These are phyloP conservation scores for Boletus vermiculosoides DNA, from an alignment of 768 basidiomycete genomes.

Conservation along the genomic window DNA sequence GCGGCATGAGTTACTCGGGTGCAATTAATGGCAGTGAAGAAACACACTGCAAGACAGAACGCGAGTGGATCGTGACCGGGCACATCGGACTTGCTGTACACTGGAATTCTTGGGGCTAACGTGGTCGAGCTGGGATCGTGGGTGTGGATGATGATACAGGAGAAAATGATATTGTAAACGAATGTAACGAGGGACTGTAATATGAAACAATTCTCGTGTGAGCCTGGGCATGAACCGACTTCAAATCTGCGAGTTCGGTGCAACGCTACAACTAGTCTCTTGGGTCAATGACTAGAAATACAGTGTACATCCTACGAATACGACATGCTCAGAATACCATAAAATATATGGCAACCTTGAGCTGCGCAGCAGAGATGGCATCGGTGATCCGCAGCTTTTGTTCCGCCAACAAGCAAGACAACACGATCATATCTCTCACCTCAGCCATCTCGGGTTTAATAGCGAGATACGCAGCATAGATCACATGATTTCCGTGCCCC, in stretches of 20 bases:
- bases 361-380: not conserved
- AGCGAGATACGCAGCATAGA: constrained; percentile 4
- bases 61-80: too few relatives aligned
- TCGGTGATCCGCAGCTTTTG: constrained; percentile 5
- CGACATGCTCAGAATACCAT: not conserved
- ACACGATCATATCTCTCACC: constrained; percentile 16
- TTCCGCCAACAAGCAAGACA: constrained; percentile 21
- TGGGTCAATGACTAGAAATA: not conserved
- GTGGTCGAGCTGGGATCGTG: too few relatives aligned
- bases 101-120: too few relatives aligned
- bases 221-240: not conserved
- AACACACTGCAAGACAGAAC: too few relatives aligned
- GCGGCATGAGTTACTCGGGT: not conserved
- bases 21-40: too few relatives aligned
- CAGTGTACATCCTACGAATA: not conserved
- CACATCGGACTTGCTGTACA: not conserved
- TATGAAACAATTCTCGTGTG: not conserved
- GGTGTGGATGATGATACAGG: not conserved
- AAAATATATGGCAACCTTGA: not conserved
- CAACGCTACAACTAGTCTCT: not conserved
- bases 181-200: not conserved
- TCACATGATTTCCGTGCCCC: not conserved
- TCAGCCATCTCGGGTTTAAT: constrained; percentile 14
- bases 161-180: not conserved
- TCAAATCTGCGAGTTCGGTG: too few relatives aligned